phyloP scores from a whole-genome alignment of 2,329 filamentous ascomycete species.

The Hypoxylon sp. region DNA sequence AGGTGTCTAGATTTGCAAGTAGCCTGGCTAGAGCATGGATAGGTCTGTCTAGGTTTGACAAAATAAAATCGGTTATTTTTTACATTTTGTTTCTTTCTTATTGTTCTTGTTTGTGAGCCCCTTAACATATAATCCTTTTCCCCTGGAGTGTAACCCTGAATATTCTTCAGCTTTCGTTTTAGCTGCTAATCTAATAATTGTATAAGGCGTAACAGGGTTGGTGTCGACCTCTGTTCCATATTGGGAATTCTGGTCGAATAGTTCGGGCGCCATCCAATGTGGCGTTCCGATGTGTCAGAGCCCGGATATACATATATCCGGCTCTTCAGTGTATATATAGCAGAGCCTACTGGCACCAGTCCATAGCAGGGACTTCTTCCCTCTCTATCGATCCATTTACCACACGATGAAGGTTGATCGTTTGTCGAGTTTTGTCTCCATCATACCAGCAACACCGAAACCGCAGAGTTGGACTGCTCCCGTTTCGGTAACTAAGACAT shows the following conservation, averaged over 20 bases:
- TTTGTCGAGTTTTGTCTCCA: conserved; percentile 83
- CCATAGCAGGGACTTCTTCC: too few species aligned
- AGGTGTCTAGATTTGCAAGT: conserved; percentile 14
- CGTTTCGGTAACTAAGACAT: conserved; percentile 76
- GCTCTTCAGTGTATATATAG: too few species aligned
- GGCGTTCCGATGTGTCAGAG: conserved; percentile 74
- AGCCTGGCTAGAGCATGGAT: conserved; percentile 1
- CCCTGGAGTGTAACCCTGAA: not conserved
- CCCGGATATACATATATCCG: too few species aligned
- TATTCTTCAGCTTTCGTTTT: not conserved
- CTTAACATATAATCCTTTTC: not conserved
- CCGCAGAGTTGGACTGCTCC: conserved; percentile 86
- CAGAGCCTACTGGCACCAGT: too few species aligned
- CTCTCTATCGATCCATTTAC: too few species aligned
- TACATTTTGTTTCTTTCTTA: not conserved
- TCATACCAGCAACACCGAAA: conserved; percentile 85
- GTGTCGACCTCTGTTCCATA: conserved; percentile 82
- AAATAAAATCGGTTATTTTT: conserved; percentile 10
- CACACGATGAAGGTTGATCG: conserved; percentile 77
- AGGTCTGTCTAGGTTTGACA: conserved; percentile 7
- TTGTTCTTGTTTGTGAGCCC: not conserved
- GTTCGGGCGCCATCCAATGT: conserved; percentile 89
- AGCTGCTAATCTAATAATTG: not conserved
- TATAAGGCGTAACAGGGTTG: not conserved
- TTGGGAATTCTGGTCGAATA: conserved; percentile 75